Percentiles rank a stretch among this genome's conserved stretches.
Evolutionary conservation across 2,329 filamentous ascomycete species (phyloP).

Genomic region (Alternaria metachromatica): DNA sequence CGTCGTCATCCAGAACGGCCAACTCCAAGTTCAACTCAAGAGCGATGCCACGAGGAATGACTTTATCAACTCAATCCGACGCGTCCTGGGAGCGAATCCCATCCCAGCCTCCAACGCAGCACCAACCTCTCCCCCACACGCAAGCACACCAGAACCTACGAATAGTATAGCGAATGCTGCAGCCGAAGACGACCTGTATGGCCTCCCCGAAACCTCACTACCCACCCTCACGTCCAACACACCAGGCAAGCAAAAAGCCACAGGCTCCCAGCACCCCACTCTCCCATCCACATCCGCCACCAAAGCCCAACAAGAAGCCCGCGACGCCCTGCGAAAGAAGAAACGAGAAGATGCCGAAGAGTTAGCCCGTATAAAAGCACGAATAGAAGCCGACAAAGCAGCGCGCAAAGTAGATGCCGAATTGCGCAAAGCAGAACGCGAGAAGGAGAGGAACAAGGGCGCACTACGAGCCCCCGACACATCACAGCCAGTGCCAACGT

Average conservation of each 20-base stretch:
- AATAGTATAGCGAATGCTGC: neutral
- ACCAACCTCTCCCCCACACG: constrained; percentile 16
- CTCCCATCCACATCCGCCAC: constrained; percentile 43
- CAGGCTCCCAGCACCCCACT: constrained; percentile 39
- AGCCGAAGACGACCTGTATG: constrained; percentile 14
- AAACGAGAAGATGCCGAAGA: constrained; percentile 72
- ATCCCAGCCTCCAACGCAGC: constrained; percentile 33
- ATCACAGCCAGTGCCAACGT: constrained; percentile 12
- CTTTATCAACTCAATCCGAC: constrained; percentile 65
- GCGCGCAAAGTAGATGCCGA: constrained; percentile 61
- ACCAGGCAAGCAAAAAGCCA: constrained; percentile 53
- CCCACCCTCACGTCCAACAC: constrained; percentile 27
- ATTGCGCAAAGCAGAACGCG: constrained; percentile 44
- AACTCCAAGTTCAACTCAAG: constrained; percentile 77
- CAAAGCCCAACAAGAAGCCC: constrained; percentile 42
- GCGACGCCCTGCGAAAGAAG: constrained; percentile 63
- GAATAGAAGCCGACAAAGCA: constrained; percentile 78
- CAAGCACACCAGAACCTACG: constrained; percentile 12
- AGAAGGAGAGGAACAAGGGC: constrained; percentile 20
- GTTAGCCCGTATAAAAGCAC: constrained; percentile 72
- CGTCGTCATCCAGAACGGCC: constrained; percentile 80
- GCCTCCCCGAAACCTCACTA: constrained; percentile 2
- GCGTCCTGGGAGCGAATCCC: constrained; percentile 42
- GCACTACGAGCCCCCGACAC: constrained; percentile 7
- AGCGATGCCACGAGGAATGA: constrained; percentile 69